phyloP scores from a whole-genome alignment of 148 eudicot genomes.

The Chenopodium quinoa region DNA sequence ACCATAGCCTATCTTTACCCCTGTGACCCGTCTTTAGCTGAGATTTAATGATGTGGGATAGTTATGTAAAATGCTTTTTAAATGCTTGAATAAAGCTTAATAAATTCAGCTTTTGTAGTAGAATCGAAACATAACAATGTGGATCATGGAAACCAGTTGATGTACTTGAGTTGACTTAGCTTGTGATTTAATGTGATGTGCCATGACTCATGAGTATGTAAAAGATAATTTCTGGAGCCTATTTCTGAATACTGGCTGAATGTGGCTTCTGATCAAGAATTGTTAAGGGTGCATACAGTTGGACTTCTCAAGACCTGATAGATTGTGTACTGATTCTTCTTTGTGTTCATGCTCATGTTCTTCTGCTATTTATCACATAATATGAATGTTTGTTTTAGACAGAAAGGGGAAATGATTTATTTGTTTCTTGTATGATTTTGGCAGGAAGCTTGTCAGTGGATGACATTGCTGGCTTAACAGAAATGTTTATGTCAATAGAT shows the following conservation, averaged over 20 bases:
- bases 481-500: conserved; percentile 93
- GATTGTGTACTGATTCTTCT: background rate
- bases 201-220: background rate
- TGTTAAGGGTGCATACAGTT: background rate
- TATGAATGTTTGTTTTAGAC: background rate
- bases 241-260: background rate
- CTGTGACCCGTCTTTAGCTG: background rate
- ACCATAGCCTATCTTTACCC: too few relatives aligned
- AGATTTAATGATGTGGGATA: too few relatives aligned
- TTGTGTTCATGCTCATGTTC: background rate
- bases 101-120: background rate
- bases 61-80: background rate
- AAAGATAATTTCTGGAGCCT: background rate
- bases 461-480: conserved; percentile 89
- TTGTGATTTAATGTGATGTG: too few relatives aligned
- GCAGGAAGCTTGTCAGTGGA: conserved; percentile 95
- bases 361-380: background rate
- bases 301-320: background rate
- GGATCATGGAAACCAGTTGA: background rate
- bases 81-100: background rate
- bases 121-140: background rate
- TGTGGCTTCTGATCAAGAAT: background rate
- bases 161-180: background rate
- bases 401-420: background rate
- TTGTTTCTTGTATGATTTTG: conserved; percentile 16